Conservation (phyloP, 1,284 basidiomycete species). For the Coniferiporia weirii region DNA sequence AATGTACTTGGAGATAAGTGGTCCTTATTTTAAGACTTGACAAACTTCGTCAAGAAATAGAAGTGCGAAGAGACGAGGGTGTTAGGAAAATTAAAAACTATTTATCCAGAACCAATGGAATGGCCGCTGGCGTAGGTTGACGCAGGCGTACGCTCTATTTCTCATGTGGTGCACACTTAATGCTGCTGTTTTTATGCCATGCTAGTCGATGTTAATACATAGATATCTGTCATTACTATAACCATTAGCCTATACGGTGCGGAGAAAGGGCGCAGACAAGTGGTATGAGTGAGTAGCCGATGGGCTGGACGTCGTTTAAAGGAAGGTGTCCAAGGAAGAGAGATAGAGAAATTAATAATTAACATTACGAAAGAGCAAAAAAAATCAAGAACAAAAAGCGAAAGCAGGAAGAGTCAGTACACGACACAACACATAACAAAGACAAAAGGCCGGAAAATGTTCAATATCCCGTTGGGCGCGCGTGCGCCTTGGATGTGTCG, state of each 20-base stretch:
- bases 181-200: neutral
- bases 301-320: neutral
- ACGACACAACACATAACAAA: neutral
- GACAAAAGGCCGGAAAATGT: neutral
- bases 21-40: too few relatives aligned
- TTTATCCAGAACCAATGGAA: too few relatives aligned
- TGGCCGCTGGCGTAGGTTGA: too few relatives aligned
- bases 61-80: too few relatives aligned
- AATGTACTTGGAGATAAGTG: too few relatives aligned
- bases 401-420: neutral
- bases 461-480: slow-evolving; percentile 69
- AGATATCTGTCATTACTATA: neutral
- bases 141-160: too few relatives aligned
- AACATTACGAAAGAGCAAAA: neutral
- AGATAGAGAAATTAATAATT: neutral
- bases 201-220: neutral
- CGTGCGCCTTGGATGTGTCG: slow-evolving; percentile 75
- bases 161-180: too few relatives aligned
- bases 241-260: neutral
- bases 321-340: neutral
- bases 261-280: neutral
- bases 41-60: too few relatives aligned
- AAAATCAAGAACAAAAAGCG: neutral
- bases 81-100: too few relatives aligned
- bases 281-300: neutral